Base-by-base conservation (phyloP, 305 asterid species). In the Fraxinus sp. region DNA sequence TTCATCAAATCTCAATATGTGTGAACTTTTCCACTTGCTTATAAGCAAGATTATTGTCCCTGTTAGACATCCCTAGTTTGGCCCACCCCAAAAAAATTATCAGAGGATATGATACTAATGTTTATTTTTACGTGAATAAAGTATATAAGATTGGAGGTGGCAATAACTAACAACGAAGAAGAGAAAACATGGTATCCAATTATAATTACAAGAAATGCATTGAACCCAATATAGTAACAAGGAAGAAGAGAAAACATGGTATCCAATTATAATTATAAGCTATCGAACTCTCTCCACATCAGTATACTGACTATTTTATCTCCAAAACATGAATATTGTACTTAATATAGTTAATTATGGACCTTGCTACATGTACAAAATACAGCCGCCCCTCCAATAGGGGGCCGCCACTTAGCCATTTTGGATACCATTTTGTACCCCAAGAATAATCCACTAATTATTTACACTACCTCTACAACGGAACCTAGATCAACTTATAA, bases 21-120 rank as follows among this genome's bases (percentile, higher is more conserved):
- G 99, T 28, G 98, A 96, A 79, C 89, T 93, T 88, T 83, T 93
- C 81, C 98, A 94, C 84, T 92, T 96, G 86, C 95, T 94, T 77
- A 91, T 83, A 36, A 92, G 52, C 92, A 94, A 91, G 81, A 96
- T 87, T 64, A 91, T 80, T 2, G 92, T 87, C 87, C 97, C 98
- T 8, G 91, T 79, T 68, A 84, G 5, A 39, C 88, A 90, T 73
- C 99, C 98, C 98, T 94, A 37, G 35, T 46, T 64, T 16, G 20
- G 20, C 22, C 75, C 36, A 70, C 18, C 7, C 28, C 13, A 64
- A 22, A 3, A 10, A 64, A 26, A 9, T 26, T 13, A 70, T 13
- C 18, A 70, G 18, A 70, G 5, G 39, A 5, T 28, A 70, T 16
- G 28, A 24, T 28, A 66, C 2, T 24, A 66, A 10, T 66, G 32